These are phyloP conservation scores for Rhizopogon roseolus DNA, from an alignment of 768 basidiomycete genomes.

Conservation along the genomic window DNA sequence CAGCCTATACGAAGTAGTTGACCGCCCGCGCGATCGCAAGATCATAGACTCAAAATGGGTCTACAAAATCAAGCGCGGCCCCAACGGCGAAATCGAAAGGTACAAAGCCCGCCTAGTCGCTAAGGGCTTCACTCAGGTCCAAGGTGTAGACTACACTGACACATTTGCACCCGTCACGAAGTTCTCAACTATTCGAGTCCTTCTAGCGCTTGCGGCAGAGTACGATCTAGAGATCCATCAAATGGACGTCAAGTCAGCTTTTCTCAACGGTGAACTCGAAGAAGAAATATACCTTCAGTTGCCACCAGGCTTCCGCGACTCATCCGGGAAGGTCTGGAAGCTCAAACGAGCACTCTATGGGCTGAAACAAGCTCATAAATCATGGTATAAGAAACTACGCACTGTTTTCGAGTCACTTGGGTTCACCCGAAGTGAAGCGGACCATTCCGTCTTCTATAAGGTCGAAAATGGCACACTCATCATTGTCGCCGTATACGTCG, in stretches of 20 bases:
- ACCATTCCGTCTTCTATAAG: too few relatives aligned
- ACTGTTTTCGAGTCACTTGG: too few relatives aligned
- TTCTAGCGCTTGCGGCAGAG: slow-evolving; percentile 8
- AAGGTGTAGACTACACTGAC: slow-evolving; percentile 29
- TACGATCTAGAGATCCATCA: slow-evolving; percentile 10
- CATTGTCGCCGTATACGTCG: too few relatives aligned
- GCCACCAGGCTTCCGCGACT: too few relatives aligned
- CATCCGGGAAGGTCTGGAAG: too few relatives aligned
- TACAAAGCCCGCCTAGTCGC: slow-evolving; percentile 38
- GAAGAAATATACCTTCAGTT: slow-evolving; percentile 5
- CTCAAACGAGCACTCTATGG: too few relatives aligned
- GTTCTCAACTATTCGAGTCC: slow-evolving; percentile 13
- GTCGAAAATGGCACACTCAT: too few relatives aligned
- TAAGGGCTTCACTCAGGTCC: slow-evolving; percentile 25
- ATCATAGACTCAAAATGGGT: neutral
- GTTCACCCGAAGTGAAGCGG: too few relatives aligned
- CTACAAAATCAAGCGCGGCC: neutral
- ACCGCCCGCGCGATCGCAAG: neutral
- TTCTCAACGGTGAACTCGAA: slow-evolving; percentile 13
- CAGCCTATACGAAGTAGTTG: neutral
- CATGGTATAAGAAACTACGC: too few relatives aligned
- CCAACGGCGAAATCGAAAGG: slow-evolving; percentile 21
- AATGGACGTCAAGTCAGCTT: slow-evolving; percentile 25
- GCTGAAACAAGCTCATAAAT: too few relatives aligned
- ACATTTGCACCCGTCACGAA: slow-evolving; percentile 24